Conservation (phyloP, 148 eudicot genomes). For the Pharnaceum exiguum region DNA sequence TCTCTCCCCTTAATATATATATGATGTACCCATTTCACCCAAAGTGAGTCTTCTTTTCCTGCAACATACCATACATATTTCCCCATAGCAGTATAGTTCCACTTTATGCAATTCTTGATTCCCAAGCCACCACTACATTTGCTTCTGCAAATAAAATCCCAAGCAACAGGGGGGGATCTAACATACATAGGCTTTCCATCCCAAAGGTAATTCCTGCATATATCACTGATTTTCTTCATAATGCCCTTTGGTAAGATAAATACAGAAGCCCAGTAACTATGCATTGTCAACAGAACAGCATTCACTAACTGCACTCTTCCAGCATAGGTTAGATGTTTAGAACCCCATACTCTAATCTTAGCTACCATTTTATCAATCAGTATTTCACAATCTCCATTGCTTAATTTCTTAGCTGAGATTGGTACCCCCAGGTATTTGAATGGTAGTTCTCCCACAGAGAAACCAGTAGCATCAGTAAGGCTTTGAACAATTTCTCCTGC, state of each 20-base stretch:
- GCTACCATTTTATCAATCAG: background rate
- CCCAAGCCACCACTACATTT: background rate
- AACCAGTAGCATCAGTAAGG: no score
- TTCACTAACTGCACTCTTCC: background rate
- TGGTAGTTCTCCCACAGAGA: no score
- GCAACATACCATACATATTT: background rate
- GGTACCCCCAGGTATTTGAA: background rate
- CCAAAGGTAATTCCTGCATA: background rate
- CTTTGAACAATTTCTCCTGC: no score
- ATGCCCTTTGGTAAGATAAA: background rate
- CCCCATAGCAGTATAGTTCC: background rate
- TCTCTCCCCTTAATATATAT: background rate
- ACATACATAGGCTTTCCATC: background rate
- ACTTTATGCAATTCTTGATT: background rate
- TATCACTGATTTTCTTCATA: background rate
- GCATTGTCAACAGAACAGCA: no score
- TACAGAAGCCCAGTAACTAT: background rate
- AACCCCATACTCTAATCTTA: background rate
- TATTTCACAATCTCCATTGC: background rate
- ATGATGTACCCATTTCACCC: background rate
- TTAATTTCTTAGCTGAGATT: background rate
- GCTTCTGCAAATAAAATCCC: no score
- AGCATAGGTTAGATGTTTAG: background rate
- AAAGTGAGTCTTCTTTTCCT: background rate
- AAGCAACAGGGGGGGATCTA: background rate